Conservation (phyloP, 768 basidiomycete species). For the Hygrocybe punicea region DNA sequence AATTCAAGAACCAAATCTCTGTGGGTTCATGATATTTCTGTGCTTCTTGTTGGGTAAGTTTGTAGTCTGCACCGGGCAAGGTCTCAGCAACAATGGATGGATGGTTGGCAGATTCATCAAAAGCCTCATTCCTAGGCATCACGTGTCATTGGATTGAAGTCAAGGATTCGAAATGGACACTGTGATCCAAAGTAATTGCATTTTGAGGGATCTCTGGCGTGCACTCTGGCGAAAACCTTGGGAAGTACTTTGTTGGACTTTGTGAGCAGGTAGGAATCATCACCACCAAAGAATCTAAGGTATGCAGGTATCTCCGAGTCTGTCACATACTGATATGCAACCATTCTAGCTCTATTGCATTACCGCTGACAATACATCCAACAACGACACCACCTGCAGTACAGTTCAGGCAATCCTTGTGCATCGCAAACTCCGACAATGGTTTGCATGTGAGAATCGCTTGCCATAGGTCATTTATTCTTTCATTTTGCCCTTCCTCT, state of each 20-base stretch:
- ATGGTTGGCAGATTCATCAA: conserved; percentile 20
- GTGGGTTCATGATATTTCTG: conserved; percentile 7
- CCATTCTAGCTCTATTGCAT: conserved; percentile 18
- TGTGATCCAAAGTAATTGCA: conserved; percentile 21
- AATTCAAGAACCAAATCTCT: conserved; percentile 6
- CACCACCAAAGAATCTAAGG: conserved; percentile 17
- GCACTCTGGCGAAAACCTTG: conserved; percentile 28
- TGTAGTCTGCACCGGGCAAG: conserved; percentile 10
- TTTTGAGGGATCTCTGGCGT: conserved; percentile 20
- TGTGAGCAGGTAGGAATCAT: conserved; percentile 26
- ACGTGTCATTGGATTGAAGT: conserved; percentile 23
- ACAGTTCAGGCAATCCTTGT: conserved; percentile 17
- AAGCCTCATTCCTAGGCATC: conserved; percentile 22
- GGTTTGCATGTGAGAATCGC: conserved; percentile 17
- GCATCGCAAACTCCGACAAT: conserved; percentile 5
- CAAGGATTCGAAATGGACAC: conserved; percentile 19
- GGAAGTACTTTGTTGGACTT: conserved; percentile 22
- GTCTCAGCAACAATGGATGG: conserved; percentile 15
- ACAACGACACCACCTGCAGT: conserved; percentile 21
- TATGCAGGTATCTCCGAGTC: conserved; percentile 8
- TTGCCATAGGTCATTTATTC: conserved; percentile 3
- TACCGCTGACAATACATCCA: conserved; percentile 25
- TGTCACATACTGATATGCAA: background rate
- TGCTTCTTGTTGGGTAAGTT: background rate
- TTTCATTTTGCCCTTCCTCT: too few relatives aligned